phyloP scores from a whole-genome alignment of 805 yeast genomes.

The Wickerhamiella siamensis region DNA sequence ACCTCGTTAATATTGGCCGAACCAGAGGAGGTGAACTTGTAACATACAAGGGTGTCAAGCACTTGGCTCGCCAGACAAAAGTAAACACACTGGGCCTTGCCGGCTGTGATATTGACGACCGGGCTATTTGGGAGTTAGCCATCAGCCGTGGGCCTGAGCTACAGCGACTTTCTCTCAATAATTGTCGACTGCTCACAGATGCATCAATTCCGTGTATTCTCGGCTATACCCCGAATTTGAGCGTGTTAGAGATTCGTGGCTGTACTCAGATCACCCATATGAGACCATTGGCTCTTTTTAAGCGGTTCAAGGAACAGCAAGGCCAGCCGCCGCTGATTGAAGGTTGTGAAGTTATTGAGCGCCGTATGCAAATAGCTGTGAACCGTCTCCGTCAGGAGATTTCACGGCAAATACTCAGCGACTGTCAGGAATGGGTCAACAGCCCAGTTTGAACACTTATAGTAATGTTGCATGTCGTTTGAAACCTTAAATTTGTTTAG shows the following conservation, averaged over 20 bases:
- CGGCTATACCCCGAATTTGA: slow-evolving; percentile 41
- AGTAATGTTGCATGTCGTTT: too few species aligned
- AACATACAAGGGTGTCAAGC: slow-evolving; percentile 53
- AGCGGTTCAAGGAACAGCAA: slow-evolving; percentile 26
- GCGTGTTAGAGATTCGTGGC: slow-evolving; percentile 66
- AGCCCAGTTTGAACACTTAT: slow-evolving; percentile 9
- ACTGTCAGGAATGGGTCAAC: slow-evolving; percentile 38
- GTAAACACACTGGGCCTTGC: slow-evolving; percentile 72
- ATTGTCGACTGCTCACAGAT: slow-evolving; percentile 48
- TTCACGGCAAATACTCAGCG: slow-evolving; percentile 44
- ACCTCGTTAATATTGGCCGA: slow-evolving; percentile 64
- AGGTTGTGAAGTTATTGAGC: slow-evolving; percentile 58
- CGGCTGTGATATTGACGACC: slow-evolving; percentile 71
- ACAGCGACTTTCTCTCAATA: slow-evolving; percentile 59
- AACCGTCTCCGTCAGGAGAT: slow-evolving; percentile 39
- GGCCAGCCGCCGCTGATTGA: slow-evolving; percentile 50
- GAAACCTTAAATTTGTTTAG: too few species aligned
- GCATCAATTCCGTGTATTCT: slow-evolving; percentile 40
- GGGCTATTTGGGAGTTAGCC: slow-evolving; percentile 69
- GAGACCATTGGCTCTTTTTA: slow-evolving; percentile 54
- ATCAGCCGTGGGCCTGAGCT: slow-evolving; percentile 34
- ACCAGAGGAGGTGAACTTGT: slow-evolving; percentile 51
- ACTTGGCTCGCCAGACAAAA: slow-evolving; percentile 41
- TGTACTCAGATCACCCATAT: slow-evolving; percentile 42
- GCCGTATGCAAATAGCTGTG: slow-evolving; percentile 47